Evolutionary conservation across 179 eudicot species (phyloP), one percentile per base, ranked within the genome.

Genomic region (Kewa caespitosa): DNA sequence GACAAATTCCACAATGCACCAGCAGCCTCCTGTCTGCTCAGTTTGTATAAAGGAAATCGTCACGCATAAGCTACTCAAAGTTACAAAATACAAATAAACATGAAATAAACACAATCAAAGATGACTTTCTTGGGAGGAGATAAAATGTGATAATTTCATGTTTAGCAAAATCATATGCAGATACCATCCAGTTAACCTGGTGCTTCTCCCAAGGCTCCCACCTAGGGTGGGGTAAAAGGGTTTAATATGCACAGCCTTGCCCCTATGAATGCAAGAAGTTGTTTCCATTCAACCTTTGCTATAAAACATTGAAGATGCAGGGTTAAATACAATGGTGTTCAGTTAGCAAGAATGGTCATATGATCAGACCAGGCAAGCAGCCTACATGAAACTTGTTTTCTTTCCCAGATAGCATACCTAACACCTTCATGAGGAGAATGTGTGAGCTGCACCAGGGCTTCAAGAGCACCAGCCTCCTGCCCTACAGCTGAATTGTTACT

Each of bases 1-100:
- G 99, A 91, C 75, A 96, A 84, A 78, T 96, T 96, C 99, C 99
- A 96, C 81, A 96, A 85, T 50, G 99, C 99, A 73, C 99, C 97
- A 85, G 74, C 74, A 52, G 74, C 74, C 36, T 70, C 74, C 46
- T 70, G 74, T 64, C 74, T 70, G 74, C 42, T 52, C 63, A 23
- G 13, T 54, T 33, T 30, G 27, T 14, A 38, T 22, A 12, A 70
- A 25, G 63, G 12, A 33, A 48, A 48, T 32, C 13, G 13, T 69
- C 12, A 68, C 28, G 6, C 48, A 38, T 12, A 30, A 59, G 2
- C 38, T 18, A 41, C 36, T 6, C 9, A 67, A 67, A 27, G 43
- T n/a, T n/a, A n/a, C n/a, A n/a, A n/a, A n/a, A n/a, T 25, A 67
- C 2, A n/a, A 34, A 59, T 59, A 34, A 20, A 59, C 34, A 59